Base-by-base conservation (phyloP, 2,329 filamentous ascomycete genomes). In the Diaporthe vaccinii region DNA sequence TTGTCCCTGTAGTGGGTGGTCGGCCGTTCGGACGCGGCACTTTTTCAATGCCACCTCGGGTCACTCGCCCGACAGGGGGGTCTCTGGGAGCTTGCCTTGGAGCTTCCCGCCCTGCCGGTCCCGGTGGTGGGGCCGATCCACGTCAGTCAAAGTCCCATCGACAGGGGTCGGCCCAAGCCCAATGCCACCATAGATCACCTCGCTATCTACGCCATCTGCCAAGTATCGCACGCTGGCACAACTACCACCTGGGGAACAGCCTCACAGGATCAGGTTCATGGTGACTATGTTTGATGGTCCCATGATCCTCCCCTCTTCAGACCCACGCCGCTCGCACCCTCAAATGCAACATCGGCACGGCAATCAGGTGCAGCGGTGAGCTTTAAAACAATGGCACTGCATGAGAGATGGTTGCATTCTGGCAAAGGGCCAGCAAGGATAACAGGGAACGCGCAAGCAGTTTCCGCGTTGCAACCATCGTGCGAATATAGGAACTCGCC, bases 21-120 rank as follows among this genome's bases (percentile, higher is more conserved):
- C 57, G 44, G 22, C 57, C 31, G 9, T 62, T 36, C 31, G 49
- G 57, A 44, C 44, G 70, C 70, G 44, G 70, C 70, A 72, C 57
- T 72, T 72, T 72, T 72, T 61, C 65, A 69, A 53, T 72, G 57
- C 70, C 57, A 62, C 70, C 68, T 46, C 68, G 55, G 36, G 53
- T 34, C 67, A 46, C 39, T 46, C 28, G 44, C 51, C 36, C 25
- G 62, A 46, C 51, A 72, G 15, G 17, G 55, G 69, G 69, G 46
- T 49, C 49, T 34, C 39, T 46, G 65, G 31, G 53, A n/a, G 25
- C 34, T 44, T 28, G 25, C 9, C n/a, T 51, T 36, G 28, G 46
- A 72, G 57, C 57, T 61, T 61, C 28, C 69, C 53, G 46, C 58
- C 41, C 58, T 51, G 34, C 70, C 34, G 34, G 44, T 31, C 25